Base-by-base conservation (phyloP, 306 rosid species). In the Prunus dulcis region DNA sequence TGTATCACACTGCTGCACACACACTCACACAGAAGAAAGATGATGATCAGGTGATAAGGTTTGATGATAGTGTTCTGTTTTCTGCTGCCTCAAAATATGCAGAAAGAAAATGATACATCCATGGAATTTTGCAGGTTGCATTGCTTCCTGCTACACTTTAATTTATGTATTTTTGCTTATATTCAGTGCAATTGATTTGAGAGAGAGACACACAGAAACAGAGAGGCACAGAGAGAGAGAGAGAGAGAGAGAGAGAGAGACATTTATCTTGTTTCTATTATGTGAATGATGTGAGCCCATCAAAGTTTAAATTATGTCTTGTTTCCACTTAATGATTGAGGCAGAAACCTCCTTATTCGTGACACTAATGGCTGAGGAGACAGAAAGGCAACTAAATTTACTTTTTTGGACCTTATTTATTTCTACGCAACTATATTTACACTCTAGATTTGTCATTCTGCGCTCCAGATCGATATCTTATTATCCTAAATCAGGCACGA, bases 51-150 rank as follows among this genome's bases (percentile, higher is more conserved):
- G 62, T 77, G 82, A 82, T 72, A 77, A 72, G 65, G 67, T 67
- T 27, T 52, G 75, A 72, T 73, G 71, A 17, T 72, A 61, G 28
- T 61, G 60, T 41, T 55, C 63, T 32, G 47, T 55, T 52, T 45
- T 72, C 65, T 23, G 13, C 70, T 45, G 80, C 84, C 56, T 71
- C 58, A 38, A 51, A 53, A 73, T 73, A 60, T 17, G 50, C 67
- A 72, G 79, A 61, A 73, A 67, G 82, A 68, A 61, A 76, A 71
- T 66, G 81, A 81, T 49, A 73, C 27, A 69, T 77, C 76, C 66
- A 67, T 77, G 13, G 71, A 76, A 43, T 68, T 38, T 64, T 22
- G 57, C 65, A 46, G 77, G 53, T 38, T 2, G 28, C 55, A 38
- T 41, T 62, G 55, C 8, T 64, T 43, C 50, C 19, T 11, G 61